Evolutionary conservation across 352 stramenopile genomes (phyloP), one percentile per base, ranked within the genome.

Genomic region (Thalassiosira sp.): DNA sequence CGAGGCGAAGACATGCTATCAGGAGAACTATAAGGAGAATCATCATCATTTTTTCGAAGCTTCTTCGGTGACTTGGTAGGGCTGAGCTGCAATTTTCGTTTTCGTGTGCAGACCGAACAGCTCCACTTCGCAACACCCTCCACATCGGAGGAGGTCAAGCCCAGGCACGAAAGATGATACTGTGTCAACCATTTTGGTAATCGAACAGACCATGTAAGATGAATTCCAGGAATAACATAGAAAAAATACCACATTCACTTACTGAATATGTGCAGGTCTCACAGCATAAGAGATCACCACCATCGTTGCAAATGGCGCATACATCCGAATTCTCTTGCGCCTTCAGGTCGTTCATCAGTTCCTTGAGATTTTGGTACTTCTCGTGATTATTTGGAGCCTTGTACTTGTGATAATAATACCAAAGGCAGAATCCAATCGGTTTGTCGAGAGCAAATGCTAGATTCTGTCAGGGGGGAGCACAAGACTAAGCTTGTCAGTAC

Each of bases 381-480:
- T 51, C 15, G 6, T 49, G 18, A 43, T 81, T 67, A 0, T 40
- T 31, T 5, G 54, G 62, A 20, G n/a, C 25, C 22, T 81, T 81
- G 62, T 81, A 81, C 42, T 56, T 70, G 31, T 65, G 40, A 63
- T 81, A 81, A 46, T 81, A 81, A 48, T 75, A 81, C 63, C 63
- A 81, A 37, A 75, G 27, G 43, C 72, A 81, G 68, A 81, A 81
- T 45, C 45, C 63, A 25, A 75, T 18, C 7, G 57, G 63, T 43
- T 63, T 75, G 5, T 60, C n/a, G 22, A 81, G 0, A 11, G 27
- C 46, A 15, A 20, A 42, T 52, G 63, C 60, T 15, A 81, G 37
- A 8, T 18, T n/a, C n/a, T n/a, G n/a, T n/a, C n/a, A n/a, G n/a
- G n/a, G n/a, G n/a, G n/a, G n/a, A n/a, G n/a, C n/a, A n/a, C n/a